Base-by-base conservation (phyloP, 2,329 filamentous ascomycete genomes). In the Colletotrichum sidae region DNA sequence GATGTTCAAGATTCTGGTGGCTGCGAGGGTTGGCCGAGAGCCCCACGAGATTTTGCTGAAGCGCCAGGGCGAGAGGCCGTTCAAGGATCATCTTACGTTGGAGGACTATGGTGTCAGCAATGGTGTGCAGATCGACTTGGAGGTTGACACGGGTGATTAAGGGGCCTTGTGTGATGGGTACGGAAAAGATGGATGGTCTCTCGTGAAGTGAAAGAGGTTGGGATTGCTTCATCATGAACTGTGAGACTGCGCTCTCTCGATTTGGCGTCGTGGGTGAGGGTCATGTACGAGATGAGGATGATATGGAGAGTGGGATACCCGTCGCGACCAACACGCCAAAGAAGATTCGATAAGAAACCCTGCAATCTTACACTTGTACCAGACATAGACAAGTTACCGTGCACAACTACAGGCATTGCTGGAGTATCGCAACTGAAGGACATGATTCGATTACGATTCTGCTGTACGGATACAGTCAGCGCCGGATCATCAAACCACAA, bases 101-200 rank as follows among this genome's bases (percentile, higher is more conserved):
- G 92, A 92, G 73, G 95, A 98, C 80, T 98, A 97, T 78, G 93
- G 92, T n/a, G 90, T 98, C 62, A 93, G 91, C 72, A 96, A 96
- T 79, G 95, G 95, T 9, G 94, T 97, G 74, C 86, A 89, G 78
- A 76, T 89, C 52, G 86, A 89, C 70, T 77, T 89, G 46, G 86
- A 88, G 78, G 84, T 89, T 54, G 86, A 88, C 70, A 88, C 86
- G 4, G 84, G 86, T 1, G 86, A 88, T 70, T 88, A 75, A 84
- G 69, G 12, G 39, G 35, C 15, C 46, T 46, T 51, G 39, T 47
- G 52, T 46, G 44, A 45, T 2, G 25, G 17, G 12, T 8, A 35
- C 38, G 39, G 33, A 15, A 5, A 9, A 6, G 13, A 35, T 17
- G 35, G 35, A 44, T 10, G 49, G n/a, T 34, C 11, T 41, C 15